These are phyloP conservation scores for Euphorbia pulcherrima DNA, from an alignment of 345 rosid genomes.

Conservation along the genomic window DNA sequence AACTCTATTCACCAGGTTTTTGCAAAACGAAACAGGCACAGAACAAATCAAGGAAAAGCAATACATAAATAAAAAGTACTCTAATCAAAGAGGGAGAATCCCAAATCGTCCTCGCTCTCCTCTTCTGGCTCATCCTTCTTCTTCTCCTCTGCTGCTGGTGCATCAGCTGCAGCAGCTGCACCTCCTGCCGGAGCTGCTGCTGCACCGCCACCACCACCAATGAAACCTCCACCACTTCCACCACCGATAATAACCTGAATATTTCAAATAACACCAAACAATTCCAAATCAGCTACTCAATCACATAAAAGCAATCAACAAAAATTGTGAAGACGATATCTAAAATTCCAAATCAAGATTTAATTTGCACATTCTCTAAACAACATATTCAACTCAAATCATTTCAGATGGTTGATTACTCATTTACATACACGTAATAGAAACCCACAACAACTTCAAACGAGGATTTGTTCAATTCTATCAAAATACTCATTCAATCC, in stretches of 20 bases:
- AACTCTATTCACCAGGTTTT: conserved; percentile 2
- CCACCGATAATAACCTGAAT: conserved; percentile 26
- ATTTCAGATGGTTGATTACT: no score
- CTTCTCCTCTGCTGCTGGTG: conserved; percentile 22
- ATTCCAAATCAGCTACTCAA: neutral
- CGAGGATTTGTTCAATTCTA: no score
- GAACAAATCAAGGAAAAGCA: neutral
- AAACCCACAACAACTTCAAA: no score
- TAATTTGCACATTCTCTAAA: no score
- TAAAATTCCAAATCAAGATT: no score
- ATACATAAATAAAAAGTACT: neutral
- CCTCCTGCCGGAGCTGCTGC: conserved; percentile 17
- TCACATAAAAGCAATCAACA: neutral
- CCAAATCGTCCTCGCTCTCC: conserved; percentile 25
- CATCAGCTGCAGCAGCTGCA: conserved; percentile 14
- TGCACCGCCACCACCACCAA: conserved; percentile 17
- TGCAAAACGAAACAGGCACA: neutral
- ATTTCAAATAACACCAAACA: neutral
- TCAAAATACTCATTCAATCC: no score
- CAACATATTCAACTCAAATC: no score
- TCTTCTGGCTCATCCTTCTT: conserved; percentile 20
- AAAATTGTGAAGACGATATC: neutral
- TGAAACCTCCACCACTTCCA: conserved; percentile 16
- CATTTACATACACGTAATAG: no score
- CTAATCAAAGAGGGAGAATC: conserved; percentile 22